Conservation (phyloP, 2,329 filamentous ascomycete genomes). For the Shiraia bambusicola region DNA sequence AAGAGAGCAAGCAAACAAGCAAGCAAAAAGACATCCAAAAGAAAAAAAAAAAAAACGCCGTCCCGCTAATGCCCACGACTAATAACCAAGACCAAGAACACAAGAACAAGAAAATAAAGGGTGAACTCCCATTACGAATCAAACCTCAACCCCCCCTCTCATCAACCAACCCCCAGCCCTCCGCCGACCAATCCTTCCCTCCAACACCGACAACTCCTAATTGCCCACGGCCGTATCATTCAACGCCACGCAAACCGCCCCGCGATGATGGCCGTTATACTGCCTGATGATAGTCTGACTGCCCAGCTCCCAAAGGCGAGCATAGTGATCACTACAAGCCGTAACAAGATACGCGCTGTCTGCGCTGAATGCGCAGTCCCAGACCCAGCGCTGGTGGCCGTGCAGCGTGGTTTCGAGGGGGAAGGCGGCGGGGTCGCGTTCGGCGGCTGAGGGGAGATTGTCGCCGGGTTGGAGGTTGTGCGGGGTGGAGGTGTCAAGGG, state of each 20-base stretch:
- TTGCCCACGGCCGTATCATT: constrained; percentile 65
- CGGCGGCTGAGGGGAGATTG: constrained; percentile 34
- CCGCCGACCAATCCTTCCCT: no score
- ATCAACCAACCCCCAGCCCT: neutral
- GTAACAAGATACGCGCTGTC: constrained; percentile 93
- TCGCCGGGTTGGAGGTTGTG: constrained; percentile 39
- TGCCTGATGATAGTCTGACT: constrained; percentile 89
- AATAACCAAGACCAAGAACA: no score
- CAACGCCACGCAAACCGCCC: constrained; percentile 86
- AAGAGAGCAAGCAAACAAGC: no score
- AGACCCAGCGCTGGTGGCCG: constrained; percentile 93
- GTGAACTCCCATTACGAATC: neutral
- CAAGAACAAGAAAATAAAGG: no score
- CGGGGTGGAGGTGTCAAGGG: constrained; percentile 62
- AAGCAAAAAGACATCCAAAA: no score
- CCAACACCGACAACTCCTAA: constrained; percentile 11
- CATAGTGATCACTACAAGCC: constrained; percentile 91
- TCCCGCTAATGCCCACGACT: no score
- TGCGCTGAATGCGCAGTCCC: constrained; percentile 94
- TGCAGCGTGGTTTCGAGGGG: constrained; percentile 84
- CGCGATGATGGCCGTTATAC: constrained; percentile 92
- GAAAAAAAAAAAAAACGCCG: no score
- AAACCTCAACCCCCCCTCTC: neutral
- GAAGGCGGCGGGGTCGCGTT: constrained; percentile 59
- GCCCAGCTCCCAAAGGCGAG: constrained; percentile 82